These are phyloP conservation scores for Nemania diffusa DNA, from an alignment of 2,329 filamentous ascomycete species.

Conservation along the genomic window DNA sequence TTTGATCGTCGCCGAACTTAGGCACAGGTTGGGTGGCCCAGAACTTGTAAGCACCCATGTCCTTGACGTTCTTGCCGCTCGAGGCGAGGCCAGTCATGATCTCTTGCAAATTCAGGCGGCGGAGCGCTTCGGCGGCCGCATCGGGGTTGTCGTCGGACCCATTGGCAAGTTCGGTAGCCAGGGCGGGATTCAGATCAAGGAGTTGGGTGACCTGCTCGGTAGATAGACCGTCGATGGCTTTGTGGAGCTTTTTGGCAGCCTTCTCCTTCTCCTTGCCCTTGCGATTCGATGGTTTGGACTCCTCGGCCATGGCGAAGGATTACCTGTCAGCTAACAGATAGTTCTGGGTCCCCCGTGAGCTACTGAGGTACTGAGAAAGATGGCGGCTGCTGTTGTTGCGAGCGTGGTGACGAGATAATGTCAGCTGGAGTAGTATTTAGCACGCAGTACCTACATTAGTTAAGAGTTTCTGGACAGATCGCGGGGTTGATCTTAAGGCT, in stretches of 20 bases:
- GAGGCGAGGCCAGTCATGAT: constrained; percentile 80
- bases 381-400: not conserved
- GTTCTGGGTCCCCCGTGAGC: not conserved
- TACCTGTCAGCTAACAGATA: not conserved
- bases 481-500: constrained; percentile 17
- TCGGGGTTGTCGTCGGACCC: constrained; percentile 48
- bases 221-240: constrained; percentile 64
- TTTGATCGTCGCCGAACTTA: constrained; percentile 73
- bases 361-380: not conserved
- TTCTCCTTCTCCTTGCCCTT: constrained; percentile 58
- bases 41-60: constrained; percentile 98
- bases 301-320: constrained; percentile 56
- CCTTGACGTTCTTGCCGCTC: constrained; percentile 88
- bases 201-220: constrained; percentile 71
- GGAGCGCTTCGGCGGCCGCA: constrained; percentile 62
- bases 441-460: constrained; percentile 15
- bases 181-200: constrained; percentile 76
- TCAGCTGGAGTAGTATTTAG: not conserved
- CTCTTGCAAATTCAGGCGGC: constrained; percentile 74
- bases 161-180: constrained; percentile 68
- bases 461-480: constrained; percentile 27
- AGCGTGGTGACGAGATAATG: not conserved
- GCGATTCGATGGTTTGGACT: constrained; percentile 70
- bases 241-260: constrained; percentile 64
- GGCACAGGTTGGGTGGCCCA: constrained; percentile 98